Evolutionary conservation across 768 basidiomycete genomes (phyloP), one percentile per base, ranked within the genome.

Genomic region (Chalciporus sphaerocephalus): DNA sequence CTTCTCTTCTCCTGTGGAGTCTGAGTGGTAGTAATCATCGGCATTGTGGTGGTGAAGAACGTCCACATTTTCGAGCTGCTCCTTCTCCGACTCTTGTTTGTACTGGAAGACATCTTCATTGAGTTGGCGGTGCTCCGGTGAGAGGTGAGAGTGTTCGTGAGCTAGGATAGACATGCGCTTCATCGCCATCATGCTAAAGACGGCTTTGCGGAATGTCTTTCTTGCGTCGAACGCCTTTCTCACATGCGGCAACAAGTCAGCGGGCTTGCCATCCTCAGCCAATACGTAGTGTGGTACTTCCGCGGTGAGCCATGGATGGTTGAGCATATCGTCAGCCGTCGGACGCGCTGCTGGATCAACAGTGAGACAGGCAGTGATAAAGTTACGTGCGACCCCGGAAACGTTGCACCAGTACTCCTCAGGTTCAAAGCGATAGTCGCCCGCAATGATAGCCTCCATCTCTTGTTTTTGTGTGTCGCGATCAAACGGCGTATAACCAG

Each of bases 401-500:
- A 93, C 90, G 56, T 85, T 86, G 33, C 64, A 74, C 91, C 92
- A 93, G 64, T 92, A 92, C 58, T 90, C 90, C 55, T 73, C 75
- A 17, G 87, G 87, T 75, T 85, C 83, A 60, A 97, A 98, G 61
- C 85, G 85, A 71, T 92, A 97, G 68, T 96, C 90, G 6, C 92
- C 93, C 0, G 79, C 79, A 39, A 93, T 83, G 72, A 98, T 97
- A 25, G 95, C 95, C 59, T 95, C 84, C 85, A 93, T 94, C 70
- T 98, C 95, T 52, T 83, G 80, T 57, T 80, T 79, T 58, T 87
- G 87, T 2, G 78, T 82, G 47, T 97, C 94, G 20, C 92, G 83
- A 65, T 98, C 94, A 62, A 99, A 99, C 1, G 96, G 96, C 5
- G 96, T 99, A 72, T 98, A 94, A 2, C 90, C 83, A 41, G 83